A percentile compares a stretch with the other conserved stretches of the same genome.
Evolutionary conservation across 345 rosid genomes (phyloP).

Genomic region (Citropsis articulata): DNA sequence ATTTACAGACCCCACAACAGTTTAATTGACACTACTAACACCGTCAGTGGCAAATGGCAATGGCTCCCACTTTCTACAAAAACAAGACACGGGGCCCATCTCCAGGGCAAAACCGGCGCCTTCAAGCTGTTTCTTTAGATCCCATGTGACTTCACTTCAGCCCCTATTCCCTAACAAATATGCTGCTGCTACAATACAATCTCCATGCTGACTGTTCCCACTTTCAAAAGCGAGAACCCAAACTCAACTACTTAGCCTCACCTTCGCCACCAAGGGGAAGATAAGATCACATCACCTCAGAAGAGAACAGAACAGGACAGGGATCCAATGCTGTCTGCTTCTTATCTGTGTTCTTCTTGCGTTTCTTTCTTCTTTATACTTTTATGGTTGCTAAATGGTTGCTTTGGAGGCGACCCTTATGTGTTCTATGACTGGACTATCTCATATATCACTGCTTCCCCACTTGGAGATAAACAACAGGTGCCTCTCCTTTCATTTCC

Average conservation of each 20-base stretch:
- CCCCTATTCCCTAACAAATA: neutral
- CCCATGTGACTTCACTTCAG: slow-evolving; percentile 9
- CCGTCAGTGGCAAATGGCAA: neutral
- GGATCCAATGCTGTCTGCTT: slow-evolving; percentile 43
- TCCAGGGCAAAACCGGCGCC: neutral
- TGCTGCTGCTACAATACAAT: neutral
- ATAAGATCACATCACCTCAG: slow-evolving; percentile 11
- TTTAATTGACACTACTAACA: neutral
- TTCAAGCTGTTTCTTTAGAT: neutral
- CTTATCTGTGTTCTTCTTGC: neutral
- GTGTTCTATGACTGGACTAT: slow-evolving; percentile 86
- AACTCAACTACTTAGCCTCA: neutral
- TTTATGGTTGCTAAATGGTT: slow-evolving; percentile 23
- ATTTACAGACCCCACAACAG: neutral
- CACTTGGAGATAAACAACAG: slow-evolving; percentile 75
- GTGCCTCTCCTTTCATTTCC: slow-evolving; percentile 20
- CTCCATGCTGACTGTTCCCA: neutral
- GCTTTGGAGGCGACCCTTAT: slow-evolving; percentile 69
- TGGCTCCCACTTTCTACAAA: neutral
- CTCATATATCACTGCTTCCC: slow-evolving; percentile 65
- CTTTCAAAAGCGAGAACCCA: neutral
- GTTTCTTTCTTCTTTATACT: slow-evolving; percentile 27
- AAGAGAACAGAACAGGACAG: neutral
- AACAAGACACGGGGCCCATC: neutral
- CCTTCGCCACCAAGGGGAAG: neutral